Evolutionary conservation across 345 rosid species (phyloP).

Genomic region (Cardamine chenopodiifolia): DNA sequence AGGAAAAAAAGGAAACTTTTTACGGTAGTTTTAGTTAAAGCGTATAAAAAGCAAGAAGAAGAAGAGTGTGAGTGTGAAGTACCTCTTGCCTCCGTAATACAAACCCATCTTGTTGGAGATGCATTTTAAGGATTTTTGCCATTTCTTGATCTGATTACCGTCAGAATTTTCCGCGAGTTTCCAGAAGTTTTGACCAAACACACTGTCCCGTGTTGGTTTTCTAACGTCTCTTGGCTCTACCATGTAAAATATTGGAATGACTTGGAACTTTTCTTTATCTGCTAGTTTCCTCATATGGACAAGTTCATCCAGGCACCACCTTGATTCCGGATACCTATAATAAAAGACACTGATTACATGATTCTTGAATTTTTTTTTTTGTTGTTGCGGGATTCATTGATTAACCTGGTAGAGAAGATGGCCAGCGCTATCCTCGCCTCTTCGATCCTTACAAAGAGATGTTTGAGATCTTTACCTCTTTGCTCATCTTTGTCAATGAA

Average conservation of each 20-base stretch:
- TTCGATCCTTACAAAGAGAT: not conserved
- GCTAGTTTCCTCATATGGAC: not conserved
- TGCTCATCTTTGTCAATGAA: conserved; percentile 11
- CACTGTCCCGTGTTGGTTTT: not conserved
- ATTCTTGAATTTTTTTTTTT: too few relatives aligned
- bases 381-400: too few relatives aligned
- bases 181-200: conserved; percentile 25
- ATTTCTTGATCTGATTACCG: too few relatives aligned
- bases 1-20: too few relatives aligned
- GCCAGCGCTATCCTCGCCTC: conserved; percentile 1
- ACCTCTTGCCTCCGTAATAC: conserved; percentile 3
- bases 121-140: not conserved
- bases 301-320: not conserved
- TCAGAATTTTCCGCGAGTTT: not conserved
- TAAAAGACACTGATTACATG: not conserved
- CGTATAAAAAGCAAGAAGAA: too few relatives aligned
- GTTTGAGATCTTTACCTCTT: conserved; percentile 10
- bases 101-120: conserved; percentile 36
- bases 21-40: too few relatives aligned
- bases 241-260: conserved; percentile 9
- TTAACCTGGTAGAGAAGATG: conserved; percentile 12
- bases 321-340: not conserved
- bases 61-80: not conserved
- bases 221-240: not conserved
- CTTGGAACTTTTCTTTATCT: not conserved